Base-by-base conservation (phyloP, 1,284 basidiomycete genomes). In the Exobasidium rhododendri region DNA sequence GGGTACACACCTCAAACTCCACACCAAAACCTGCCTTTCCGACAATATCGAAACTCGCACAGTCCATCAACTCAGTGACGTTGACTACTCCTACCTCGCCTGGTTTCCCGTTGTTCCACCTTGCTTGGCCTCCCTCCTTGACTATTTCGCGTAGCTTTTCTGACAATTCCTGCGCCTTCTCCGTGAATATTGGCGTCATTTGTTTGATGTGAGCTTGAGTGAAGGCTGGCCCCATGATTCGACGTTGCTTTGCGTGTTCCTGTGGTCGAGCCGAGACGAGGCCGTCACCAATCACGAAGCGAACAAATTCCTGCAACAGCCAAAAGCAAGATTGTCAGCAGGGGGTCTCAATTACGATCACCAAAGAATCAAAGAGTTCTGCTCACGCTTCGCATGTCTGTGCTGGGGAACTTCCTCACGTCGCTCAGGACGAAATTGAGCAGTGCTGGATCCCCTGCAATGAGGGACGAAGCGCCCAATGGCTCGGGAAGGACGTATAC, bases 21-120 rank as follows among this genome's bases (percentile, higher is more conserved):
- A 50, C 47, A 4, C 47, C 47, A 50, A 50, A 50, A 2, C 47
- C 47, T 24, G 47, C 47, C 26, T 50, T 50, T 50, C 47, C 47
- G 28, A 50, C 26, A 26, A 50, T 50, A 26, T 50, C 47, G 13
- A 50, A 50, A 26, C 47, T 50, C 13, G 47, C 47, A 50, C 47
- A 50, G 28, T 50, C 47, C 47, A 50, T 5, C 24, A 50, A 24
- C 28, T 50, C 47, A 2, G 47, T 24, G 13, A 50, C 4, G 13
- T 50, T 50, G 22, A 50, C 47, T 13, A 50, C 20, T 24, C 20
- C n/a, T 10, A 10, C 17, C 17, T 40, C 35, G 10, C 44, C 44
- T 45, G 4, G n/a, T 20, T 50, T 50, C 13, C 20, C 20, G 28
- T 50, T 28, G 14, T 4, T 6, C 47, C 47, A 50, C 26, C 26